These are phyloP conservation scores for Corinectria fuckeliana DNA, from an alignment of 2,329 filamentous ascomycete genomes.

Conservation along the genomic window DNA sequence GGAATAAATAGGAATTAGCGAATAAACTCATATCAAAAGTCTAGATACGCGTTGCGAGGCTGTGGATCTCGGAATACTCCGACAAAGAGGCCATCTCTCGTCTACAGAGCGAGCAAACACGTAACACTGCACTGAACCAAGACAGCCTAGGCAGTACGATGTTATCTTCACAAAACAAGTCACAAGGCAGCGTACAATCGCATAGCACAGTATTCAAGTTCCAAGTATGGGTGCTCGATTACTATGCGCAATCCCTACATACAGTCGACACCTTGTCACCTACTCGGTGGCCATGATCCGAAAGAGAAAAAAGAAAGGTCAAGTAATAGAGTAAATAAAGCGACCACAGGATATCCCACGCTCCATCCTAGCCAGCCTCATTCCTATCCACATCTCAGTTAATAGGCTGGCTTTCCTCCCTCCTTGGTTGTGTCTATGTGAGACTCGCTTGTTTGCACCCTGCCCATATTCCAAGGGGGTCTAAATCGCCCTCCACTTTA, in stretches of 20 bases:
- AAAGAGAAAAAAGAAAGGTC: conserved; percentile 36
- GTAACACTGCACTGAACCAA: too few species aligned
- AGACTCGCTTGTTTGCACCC: conserved; percentile 29
- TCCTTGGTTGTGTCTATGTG: conserved; percentile 19
- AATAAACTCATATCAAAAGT: too few species aligned
- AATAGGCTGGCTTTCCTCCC: conserved; percentile 22
- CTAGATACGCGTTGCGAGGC: too few species aligned
- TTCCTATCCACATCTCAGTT: conserved; percentile 11
- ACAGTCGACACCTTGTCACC: conserved; percentile 34
- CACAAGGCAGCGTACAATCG: background rate
- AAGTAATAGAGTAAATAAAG: conserved; percentile 40
- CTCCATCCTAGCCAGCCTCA: conserved; percentile 27
- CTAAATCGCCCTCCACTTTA: conserved; percentile 29
- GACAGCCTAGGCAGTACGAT: too few species aligned
- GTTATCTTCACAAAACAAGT: background rate
- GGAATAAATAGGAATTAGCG: too few species aligned
- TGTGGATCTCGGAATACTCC: too few species aligned
- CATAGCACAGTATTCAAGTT: conserved; percentile 13
- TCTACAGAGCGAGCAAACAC: too few species aligned
- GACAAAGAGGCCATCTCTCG: too few species aligned
- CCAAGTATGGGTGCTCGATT: conserved; percentile 37
- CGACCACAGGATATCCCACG: conserved; percentile 38
- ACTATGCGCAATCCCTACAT: conserved; percentile 43
- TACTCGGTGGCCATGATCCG: conserved; percentile 26
- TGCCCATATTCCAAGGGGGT: conserved; percentile 32